Evolutionary conservation across 306 rosid species (phyloP).

Genomic region (Rosa persica): DNA sequence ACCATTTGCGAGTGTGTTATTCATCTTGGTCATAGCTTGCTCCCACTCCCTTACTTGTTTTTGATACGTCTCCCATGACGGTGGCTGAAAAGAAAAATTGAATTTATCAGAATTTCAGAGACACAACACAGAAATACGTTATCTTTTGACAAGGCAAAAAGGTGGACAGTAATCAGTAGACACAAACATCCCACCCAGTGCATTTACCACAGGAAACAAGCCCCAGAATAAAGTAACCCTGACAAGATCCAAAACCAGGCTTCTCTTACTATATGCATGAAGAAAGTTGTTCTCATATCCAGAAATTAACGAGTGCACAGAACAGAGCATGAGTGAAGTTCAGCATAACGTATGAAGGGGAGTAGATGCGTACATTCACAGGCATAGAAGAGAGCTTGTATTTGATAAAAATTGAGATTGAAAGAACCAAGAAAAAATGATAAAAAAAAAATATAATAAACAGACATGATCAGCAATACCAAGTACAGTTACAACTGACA

Average conservation of each 20-base stretch:
- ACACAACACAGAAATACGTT: neutral
- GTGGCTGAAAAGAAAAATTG: slow-evolving; percentile 53
- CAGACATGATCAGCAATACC: neutral
- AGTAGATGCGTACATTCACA: neutral
- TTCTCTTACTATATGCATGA: neutral
- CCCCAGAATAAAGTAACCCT: neutral
- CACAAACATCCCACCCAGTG: neutral
- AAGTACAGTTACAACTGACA: neutral
- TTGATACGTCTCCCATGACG: slow-evolving; percentile 82
- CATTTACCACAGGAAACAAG: slow-evolving; percentile 3
- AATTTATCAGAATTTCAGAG: neutral
- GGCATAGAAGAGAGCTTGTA: neutral
- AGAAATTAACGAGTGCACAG: neutral
- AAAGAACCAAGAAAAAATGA: too few species aligned
- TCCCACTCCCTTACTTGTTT: slow-evolving; percentile 83
- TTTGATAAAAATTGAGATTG: neutral
- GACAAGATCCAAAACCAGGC: neutral
- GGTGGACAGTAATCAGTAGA: neutral
- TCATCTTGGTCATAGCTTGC: slow-evolving; percentile 50
- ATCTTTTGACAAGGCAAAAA: slow-evolving; percentile 10
- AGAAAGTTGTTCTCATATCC: neutral
- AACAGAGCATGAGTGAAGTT: neutral
- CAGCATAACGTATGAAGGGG: neutral
- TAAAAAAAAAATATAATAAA: neutral
- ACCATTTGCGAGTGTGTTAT: slow-evolving; percentile 41